Evolutionary conservation across 495 filamentous ascomycete genomes (phyloP).

Genomic region (Letharia lupina): DNA sequence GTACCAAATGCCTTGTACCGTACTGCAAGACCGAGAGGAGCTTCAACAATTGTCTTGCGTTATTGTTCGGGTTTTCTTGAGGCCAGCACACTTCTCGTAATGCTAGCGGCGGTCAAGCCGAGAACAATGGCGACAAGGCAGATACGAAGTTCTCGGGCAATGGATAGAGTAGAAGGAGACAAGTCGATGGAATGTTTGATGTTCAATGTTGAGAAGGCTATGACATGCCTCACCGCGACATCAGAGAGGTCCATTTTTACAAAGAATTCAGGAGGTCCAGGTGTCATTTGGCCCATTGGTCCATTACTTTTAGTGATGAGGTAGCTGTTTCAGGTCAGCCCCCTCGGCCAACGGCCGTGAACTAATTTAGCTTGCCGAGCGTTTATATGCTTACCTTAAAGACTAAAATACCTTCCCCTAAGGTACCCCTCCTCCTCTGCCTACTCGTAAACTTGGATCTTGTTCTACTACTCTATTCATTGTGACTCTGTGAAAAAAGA

Average conservation of each 20-base stretch:
- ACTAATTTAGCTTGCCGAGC: not conserved
- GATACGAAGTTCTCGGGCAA: constrained; percentile 39
- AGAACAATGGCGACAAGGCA: constrained; percentile 44
- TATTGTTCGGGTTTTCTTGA: constrained; percentile 16
- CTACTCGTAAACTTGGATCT: no score
- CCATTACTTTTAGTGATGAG: not conserved
- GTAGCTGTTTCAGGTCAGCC: not conserved
- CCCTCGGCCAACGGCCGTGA: not conserved
- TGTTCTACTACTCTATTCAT: not conserved
- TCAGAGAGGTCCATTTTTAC: constrained; percentile 41
- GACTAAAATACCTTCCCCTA: no score
- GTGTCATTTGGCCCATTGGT: not conserved
- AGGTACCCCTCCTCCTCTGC: no score
- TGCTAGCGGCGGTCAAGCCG: constrained; percentile 41
- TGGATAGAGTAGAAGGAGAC: constrained; percentile 37
- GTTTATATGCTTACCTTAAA: constrained; percentile 1
- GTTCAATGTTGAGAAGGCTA: constrained; percentile 39
- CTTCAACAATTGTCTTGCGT: not conserved
- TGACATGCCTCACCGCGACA: constrained; percentile 43
- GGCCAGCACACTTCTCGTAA: constrained; percentile 30
- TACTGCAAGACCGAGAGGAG: not conserved
- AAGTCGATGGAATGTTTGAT: constrained; percentile 41
- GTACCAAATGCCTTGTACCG: not conserved
- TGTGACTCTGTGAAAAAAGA: not conserved
- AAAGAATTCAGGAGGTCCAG: constrained; percentile 1